Evolutionary conservation across 106 monocot genomes (phyloP), one percentile per base, ranked within the genome.

Genomic region (Gastrodia elata): DNA sequence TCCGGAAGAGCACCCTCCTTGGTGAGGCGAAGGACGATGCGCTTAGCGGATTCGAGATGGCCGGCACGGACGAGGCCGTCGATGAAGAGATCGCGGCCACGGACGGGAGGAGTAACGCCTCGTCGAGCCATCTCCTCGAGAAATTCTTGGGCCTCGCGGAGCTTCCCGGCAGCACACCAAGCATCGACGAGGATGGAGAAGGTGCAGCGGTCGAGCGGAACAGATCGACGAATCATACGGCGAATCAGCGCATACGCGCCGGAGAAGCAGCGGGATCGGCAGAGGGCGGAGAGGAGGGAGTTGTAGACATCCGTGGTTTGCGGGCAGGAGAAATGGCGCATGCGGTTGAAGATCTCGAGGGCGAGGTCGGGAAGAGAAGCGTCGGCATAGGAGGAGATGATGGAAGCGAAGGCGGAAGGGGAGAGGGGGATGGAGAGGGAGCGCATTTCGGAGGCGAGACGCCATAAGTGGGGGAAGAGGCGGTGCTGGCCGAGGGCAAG

Each of bases 1-100:
- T 98, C 98, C 0, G 98, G 98, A 32, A 98, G 67, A 44, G 84
- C 52, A 15, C 98, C 93, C 68, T 98, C 98, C 58, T 98, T 98
- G 8, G 85, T 90, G 88, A 98, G 91, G 59, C 77, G 82, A 46
- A 72, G 82, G 8, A 91, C 93, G 27, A 93, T 81, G 28, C 65
- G 65, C 77, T 87, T 98, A 39, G 98, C 98, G 1, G 91, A 81
- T 76, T 98, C 93, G 10, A 98, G 72, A 38, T 83, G 85, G 5
- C 98, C 98, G 8, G 98, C 98, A 38, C 69, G 64, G 52, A 98
- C 85, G 18, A 98, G 83, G 30, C 98, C 98, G 69, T 87, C 91
- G 35, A 98, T 77, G 35, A 98, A 88, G 34, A 98, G 71, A 40
- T 98, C 93, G 16, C 93, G 84, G 44, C 93, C 93, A 1, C 93